Evolutionary conservation across 805 yeast species (phyloP), one percentile per base, ranked within the genome.

Genomic region (Kuraishia piskuri): DNA sequence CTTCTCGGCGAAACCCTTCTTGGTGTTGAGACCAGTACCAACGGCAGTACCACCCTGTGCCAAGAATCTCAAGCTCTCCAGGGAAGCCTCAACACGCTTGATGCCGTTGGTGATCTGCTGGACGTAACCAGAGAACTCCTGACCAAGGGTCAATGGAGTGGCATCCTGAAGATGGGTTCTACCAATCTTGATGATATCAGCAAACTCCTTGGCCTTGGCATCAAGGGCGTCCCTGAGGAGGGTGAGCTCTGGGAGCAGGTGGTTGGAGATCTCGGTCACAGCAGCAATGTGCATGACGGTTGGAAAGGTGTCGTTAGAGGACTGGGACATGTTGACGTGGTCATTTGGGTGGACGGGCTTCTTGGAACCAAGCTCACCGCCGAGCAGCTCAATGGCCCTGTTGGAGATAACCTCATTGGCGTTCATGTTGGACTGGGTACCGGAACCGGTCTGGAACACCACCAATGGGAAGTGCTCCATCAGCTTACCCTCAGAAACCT

Each of bases 21-120:
- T 85, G 73, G 98, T 92, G 83, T 94, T 94, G 64, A 94, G 81
- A 60, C 99, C 99, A 54, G 99, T 94, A 64, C 99, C 99, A 54
- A 94, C 99, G 57, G 99, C 99, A 58, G 99, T 94, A 76, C 99
- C 99, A 77, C 99, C 99, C 78, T 94, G 99, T 50, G 99, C 99
- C 62, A 94, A 81, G 69, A 69, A 82, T 64, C 84, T 79, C 68
- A 94, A 78, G 72, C 83, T 83, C 61, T 88, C 88, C 60, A 94
- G 79, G 52, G 86, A 71, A 58, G 74, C 74, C 75, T 90, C 89
- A 56, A 94, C 86, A 70, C 99, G 83, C 61, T 74, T 86, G 61
- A 94, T 86, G 69, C 97, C 98, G 68, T 90, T 88, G 63, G 87
- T 81, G 59, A 94, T 71, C 77, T 94, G 99, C 70, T 88, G 92